Conservation (phyloP, 163 green algal species). For the Scenedesmus sp. region DNA sequence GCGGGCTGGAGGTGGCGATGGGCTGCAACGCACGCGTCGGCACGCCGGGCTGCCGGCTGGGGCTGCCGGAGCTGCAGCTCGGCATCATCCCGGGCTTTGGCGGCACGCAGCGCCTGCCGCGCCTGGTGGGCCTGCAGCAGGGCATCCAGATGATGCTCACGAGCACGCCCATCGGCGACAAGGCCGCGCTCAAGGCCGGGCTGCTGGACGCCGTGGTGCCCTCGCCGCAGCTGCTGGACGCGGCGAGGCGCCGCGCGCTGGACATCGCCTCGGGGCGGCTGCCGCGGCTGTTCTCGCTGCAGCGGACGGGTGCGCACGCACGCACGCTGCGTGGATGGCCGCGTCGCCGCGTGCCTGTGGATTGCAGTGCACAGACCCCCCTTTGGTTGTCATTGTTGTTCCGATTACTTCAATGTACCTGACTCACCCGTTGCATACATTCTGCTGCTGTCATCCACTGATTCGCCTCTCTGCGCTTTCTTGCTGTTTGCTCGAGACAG, state of each 20-base stretch:
- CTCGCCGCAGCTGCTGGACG: constrained; percentile 65
- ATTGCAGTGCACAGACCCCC: no score
- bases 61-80: constrained; percentile 97
- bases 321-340: no score
- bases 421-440: no score
- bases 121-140: constrained; percentile 95
- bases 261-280: constrained; percentile 84
- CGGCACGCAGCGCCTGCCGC: constrained; percentile 95
- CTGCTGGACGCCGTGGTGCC: constrained; percentile 91
- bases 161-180: constrained; percentile 80
- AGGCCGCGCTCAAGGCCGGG: constrained; percentile 84
- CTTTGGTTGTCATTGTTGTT: no score
- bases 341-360: no score
- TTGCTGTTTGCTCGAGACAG: no score
- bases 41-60: constrained; percentile 79
- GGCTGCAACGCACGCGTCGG: constrained; percentile 89
- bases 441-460: no score
- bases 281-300: constrained; percentile 74
- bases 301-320: constrained; percentile 59
- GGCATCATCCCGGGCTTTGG: constrained; percentile 90
- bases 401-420: no score
- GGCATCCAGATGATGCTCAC: constrained; percentile 97
- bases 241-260: constrained; percentile 80
- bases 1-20: constrained; percentile 96
- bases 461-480: no score